A percentile compares a stretch with the other conserved stretches of the same genome.
Conservation (phyloP, 2,329 filamentous ascomycete genomes). For the Hypoxylon sp. region DNA sequence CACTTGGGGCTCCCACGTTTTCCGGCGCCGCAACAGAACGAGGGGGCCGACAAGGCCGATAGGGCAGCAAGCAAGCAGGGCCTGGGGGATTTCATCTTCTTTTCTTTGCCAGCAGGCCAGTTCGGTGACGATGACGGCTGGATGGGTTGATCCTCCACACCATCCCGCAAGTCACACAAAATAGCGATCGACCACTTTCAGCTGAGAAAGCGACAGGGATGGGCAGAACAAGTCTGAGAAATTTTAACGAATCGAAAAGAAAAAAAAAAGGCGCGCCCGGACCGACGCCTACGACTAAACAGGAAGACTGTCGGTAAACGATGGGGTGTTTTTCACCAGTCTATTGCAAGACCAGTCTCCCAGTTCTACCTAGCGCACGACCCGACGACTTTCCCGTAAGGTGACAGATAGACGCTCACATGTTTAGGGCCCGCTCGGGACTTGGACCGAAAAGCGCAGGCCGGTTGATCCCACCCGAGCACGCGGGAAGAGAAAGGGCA, state of each 20-base stretch:
- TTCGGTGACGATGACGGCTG: conserved; percentile 6
- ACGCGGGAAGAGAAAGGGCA: conserved; percentile 19
- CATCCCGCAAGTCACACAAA: conserved; percentile 17
- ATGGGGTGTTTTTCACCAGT: conserved; percentile 16
- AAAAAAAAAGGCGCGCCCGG: conserved; percentile 19
- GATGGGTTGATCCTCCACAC: conserved; percentile 33
- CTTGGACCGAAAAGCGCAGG: conserved; percentile 2
- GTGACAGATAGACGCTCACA: no score
- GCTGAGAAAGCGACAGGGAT: conserved; percentile 18
- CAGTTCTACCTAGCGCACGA: no score
- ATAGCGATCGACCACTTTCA: conserved; percentile 30
- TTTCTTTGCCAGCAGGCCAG: no score
- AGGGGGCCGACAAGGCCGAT: no score
- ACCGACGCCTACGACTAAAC: conserved; percentile 1
- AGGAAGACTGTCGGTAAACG: neutral
- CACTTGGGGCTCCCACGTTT: conserved; percentile 3
- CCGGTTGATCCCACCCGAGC: conserved; percentile 16
- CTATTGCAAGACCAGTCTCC: no score
- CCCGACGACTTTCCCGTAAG: no score
- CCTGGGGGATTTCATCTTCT: no score
- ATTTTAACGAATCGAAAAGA: conserved; percentile 8
- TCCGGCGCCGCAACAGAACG: conserved; percentile 8
- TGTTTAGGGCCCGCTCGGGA: neutral
- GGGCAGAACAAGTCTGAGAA: neutral
- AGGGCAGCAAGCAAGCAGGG: no score